Evolutionary conservation across 306 rosid species (phyloP).

Genomic region (Trifolium subterraneum): DNA sequence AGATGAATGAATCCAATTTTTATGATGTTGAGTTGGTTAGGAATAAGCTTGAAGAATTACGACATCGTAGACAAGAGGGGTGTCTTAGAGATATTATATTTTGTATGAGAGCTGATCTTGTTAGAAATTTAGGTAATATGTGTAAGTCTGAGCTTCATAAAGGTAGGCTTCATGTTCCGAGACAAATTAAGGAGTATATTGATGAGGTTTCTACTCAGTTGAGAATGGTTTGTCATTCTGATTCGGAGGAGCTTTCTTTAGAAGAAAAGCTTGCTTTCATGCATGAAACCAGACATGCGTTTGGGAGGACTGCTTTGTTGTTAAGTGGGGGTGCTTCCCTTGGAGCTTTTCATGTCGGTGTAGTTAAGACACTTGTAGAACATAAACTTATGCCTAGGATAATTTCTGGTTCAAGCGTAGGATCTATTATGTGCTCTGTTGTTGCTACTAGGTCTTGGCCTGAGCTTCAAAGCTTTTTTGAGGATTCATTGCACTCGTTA

Average conservation of each 20-base stretch:
- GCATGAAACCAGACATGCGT: conserved; percentile 96
- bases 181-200: conserved; percentile 82
- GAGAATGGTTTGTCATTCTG: conserved; percentile 90
- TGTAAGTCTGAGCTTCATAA: conserved; percentile 93
- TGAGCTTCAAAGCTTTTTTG: conserved; percentile 91
- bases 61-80: conserved; percentile 82
- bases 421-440: conserved; percentile 90
- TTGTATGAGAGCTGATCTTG: conserved; percentile 95
- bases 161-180: conserved; percentile 89
- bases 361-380: conserved; percentile 82
- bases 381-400: conserved; percentile 94
- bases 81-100: conserved; percentile 85
- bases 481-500: conserved; percentile 85
- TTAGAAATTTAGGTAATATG: conserved; percentile 92
- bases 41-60: conserved; percentile 87
- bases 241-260: conserved; percentile 81
- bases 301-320: conserved; percentile 94
- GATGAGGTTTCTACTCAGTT: conserved; percentile 87
- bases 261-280: conserved; percentile 91
- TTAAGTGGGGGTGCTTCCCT: conserved; percentile 99
- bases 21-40: conserved; percentile 83
- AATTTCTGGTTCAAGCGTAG: conserved; percentile 97
- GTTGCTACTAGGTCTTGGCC: conserved; percentile 99
- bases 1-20: conserved; percentile 78
- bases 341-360: conserved; percentile 91